phyloP scores from a whole-genome alignment of 345 rosid genomes.

The Salix exigua region DNA sequence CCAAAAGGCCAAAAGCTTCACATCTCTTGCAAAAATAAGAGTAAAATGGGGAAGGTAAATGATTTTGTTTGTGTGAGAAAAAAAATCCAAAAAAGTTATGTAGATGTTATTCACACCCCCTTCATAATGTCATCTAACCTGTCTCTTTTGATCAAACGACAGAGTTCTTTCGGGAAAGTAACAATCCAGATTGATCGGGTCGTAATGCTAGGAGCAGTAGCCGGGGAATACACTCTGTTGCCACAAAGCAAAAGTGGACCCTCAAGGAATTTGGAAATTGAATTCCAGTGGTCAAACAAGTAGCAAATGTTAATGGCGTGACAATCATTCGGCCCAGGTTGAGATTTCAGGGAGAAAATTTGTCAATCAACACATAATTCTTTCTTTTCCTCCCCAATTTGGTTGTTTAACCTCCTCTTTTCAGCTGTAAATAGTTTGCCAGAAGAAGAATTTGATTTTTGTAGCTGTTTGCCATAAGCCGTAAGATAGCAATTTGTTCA shows the following conservation, averaged over 20 bases:
- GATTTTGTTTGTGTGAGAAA: neutral
- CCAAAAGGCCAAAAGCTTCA: conserved; percentile 99
- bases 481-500: conserved; percentile 21
- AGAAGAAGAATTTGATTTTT: conserved; percentile 23
- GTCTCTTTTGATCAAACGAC: conserved; percentile 16
- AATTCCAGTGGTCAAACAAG: conserved; percentile 97
- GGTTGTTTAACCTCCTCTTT: conserved; percentile 8
- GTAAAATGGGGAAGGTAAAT: conserved; percentile 98
- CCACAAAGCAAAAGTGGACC: conserved; percentile 97
- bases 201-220: conserved; percentile 94
- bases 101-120: neutral
- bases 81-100: neutral
- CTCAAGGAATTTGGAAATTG: conserved; percentile 81
- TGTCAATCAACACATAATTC: conserved; percentile 6
- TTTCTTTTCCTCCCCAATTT: conserved; percentile 7
- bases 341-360: conserved; percentile 8
- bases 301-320: conserved; percentile 6
- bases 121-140: neutral
- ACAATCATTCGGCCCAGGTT: conserved; percentile 3
- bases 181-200: conserved; percentile 96
- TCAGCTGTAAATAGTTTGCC: conserved; percentile 41
- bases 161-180: conserved; percentile 98
- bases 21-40: conserved; percentile 95
- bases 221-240: conserved; percentile 82
- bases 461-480: conserved; percentile 32